Percentiles rank a stretch among this genome's conserved stretches.
Conservation (phyloP, 768 basidiomycete genomes). For the Cubamyces lactineus region DNA sequence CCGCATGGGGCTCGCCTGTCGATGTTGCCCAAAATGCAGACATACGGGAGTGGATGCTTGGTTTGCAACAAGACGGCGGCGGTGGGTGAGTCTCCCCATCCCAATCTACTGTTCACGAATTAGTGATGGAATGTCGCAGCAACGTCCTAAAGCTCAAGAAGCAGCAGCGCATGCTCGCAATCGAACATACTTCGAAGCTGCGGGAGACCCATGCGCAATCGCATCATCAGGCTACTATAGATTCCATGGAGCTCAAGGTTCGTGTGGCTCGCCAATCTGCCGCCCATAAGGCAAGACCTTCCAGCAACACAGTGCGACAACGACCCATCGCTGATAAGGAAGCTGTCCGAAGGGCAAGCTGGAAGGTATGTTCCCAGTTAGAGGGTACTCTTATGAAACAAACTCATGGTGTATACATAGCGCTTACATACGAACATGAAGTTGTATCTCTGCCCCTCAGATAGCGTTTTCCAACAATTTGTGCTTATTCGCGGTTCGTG, state of each 20-base stretch:
- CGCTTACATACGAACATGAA: conserved; percentile 16
- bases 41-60: conserved; percentile 56
- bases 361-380: conserved; percentile 8
- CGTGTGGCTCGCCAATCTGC: conserved; percentile 17
- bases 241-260: conserved; percentile 17
- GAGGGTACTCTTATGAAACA: too few species aligned
- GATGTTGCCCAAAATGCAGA: conserved; percentile 44
- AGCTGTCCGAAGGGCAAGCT: conserved; percentile 13
- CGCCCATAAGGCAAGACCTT: not conserved
- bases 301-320: not conserved
- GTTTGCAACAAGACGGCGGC: conserved; percentile 59
- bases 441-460: conserved; percentile 13
- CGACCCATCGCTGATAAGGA: conserved; percentile 6
- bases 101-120: conserved; percentile 1
- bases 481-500: conserved; percentile 12
- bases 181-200: not conserved
- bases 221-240: conserved; percentile 8
- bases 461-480: conserved; percentile 11
- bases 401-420: not conserved
- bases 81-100: conserved; percentile 53
- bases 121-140: conserved; percentile 28
- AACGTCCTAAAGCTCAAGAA: conserved; percentile 53
- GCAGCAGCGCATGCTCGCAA: conserved; percentile 24
- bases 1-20: conserved; percentile 54
- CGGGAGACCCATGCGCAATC: not conserved